Percentiles rank a stretch among this genome's conserved stretches.
phyloP scores from a whole-genome alignment of 2,329 filamentous ascomycete genomes.

The Talaromyces sp. region DNA sequence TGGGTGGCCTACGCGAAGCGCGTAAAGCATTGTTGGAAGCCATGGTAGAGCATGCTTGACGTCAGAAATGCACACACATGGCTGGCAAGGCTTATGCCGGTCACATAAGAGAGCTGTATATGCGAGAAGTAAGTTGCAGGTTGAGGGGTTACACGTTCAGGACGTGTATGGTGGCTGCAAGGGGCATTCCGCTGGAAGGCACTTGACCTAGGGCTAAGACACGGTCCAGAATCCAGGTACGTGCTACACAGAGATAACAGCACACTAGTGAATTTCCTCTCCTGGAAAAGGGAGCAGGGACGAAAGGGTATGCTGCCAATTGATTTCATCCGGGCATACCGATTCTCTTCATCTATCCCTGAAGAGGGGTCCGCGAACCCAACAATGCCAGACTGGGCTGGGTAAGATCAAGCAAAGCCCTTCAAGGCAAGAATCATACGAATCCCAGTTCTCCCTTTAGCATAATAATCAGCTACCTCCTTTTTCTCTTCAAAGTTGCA shows the following conservation, averaged over 20 bases:
- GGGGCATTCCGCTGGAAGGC: constrained; percentile 28
- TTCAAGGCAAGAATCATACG: constrained; percentile 43
- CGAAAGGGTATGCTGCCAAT: constrained; percentile 25
- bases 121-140: constrained; percentile 17
- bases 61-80: constrained; percentile 38
- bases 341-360: background rate
- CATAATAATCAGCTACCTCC: constrained; percentile 51
- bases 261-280: background rate
- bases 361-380: background rate
- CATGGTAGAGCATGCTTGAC: constrained; percentile 42
- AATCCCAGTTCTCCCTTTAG: constrained; percentile 48
- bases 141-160: constrained; percentile 33
- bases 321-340: background rate
- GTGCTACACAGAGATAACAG: background rate
- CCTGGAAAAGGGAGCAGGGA: constrained; percentile 20
- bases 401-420: constrained; percentile 3
- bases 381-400: background rate
- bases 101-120: constrained; percentile 19
- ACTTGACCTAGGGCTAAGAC: constrained; percentile 8
- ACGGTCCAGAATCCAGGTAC: constrained; percentile 17
- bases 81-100: constrained; percentile 26
- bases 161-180: constrained; percentile 34
- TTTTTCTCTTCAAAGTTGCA: constrained; percentile 50
- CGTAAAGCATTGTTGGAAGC: constrained; percentile 36
- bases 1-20: constrained; percentile 31